A percentile compares a stretch with the other conserved stretches of the same genome.
Conservation (phyloP, 2,329 filamentous ascomycete species). For the Neonectria coccinea region DNA sequence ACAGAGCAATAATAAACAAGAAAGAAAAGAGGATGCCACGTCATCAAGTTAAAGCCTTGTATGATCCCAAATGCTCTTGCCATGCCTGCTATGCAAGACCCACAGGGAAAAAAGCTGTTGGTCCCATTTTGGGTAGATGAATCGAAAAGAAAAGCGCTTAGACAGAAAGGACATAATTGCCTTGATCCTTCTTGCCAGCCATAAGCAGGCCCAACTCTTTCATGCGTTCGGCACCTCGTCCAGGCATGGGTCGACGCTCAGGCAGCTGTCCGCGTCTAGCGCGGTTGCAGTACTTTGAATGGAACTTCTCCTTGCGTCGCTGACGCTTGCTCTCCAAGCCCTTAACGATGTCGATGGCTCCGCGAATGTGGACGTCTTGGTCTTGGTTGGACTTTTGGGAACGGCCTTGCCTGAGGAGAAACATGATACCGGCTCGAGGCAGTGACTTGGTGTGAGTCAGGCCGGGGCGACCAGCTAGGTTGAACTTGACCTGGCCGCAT, state of each 20-base stretch:
- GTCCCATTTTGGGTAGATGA: conserved; percentile 3
- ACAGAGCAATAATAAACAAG: neutral
- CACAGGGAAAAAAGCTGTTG: conserved; percentile 9
- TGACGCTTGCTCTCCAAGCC: conserved; percentile 94
- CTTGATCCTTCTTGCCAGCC: conserved; percentile 80
- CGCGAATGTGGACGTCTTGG: conserved; percentile 77
- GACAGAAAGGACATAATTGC: conserved; percentile 82
- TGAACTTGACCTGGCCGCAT: conserved; percentile 53
- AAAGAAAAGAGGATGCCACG: neutral
- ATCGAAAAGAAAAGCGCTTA: conserved; percentile 52
- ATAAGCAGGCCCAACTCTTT: conserved; percentile 82
- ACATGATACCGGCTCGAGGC: conserved; percentile 80
- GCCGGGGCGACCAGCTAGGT: conserved; percentile 68
- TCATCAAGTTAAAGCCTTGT: conserved; percentile 24
- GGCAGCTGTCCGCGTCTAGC: conserved; percentile 75
- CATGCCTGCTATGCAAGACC: conserved; percentile 24
- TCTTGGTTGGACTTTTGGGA: conserved; percentile 49
- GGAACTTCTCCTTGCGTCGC: conserved; percentile 91
- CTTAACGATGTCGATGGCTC: conserved; percentile 98
- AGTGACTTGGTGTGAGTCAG: conserved; percentile 86
- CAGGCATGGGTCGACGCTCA: conserved; percentile 77
- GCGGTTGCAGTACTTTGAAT: conserved; percentile 89
- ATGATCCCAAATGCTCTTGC: conserved; percentile 15
- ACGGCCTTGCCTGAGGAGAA: conserved; percentile 63
- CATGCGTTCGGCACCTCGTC: conserved; percentile 94